Base-by-base conservation (phyloP, 305 asterid genomes). In the Fraxinus albicans region DNA sequence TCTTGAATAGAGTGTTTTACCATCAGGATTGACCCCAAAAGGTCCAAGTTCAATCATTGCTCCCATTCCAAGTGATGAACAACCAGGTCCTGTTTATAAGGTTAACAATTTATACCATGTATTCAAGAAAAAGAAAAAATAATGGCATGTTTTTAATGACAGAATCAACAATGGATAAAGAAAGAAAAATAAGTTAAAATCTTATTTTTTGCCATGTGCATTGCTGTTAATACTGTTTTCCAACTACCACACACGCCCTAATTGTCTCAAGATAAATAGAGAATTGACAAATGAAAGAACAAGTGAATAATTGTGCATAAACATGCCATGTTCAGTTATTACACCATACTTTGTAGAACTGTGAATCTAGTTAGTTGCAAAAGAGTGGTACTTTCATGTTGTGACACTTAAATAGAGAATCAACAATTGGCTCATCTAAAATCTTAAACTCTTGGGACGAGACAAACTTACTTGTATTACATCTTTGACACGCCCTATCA, bases 31-130 rank as follows among this genome's bases (percentile, higher is more conserved):
- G 21, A 88, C 88, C 23, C 89, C 87, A 73, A 88, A 86, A 72
- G 91, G 89, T 7, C 89, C 91, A 60, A 88, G 70, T 75, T 88
- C 91, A 6, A 21, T 44, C 88, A 88, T 77, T 42, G 89, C 91
- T 6, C 91, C 91, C 60, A 70, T 60, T 5, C 91, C 91, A 19
- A 88, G 85, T 38, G 91, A 88, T 76, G 91, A 88, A 79, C 89
- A 86, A 3, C 89, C 91, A 31, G 91, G 91, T 42, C 91, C 91
- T 88, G 88, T 63, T 6, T 33, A 63, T 8, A 23, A 8, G 15
- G 31, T 23, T 63, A 63, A 2, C 33, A 23, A 23, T 9, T 23
- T 63, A 25, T 53, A n/a, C 1, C 27, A 19, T 58, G 67, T 19
- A 19, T 58, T 6, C 67, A 19, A 5, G 67, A 19, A 6, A 5